A percentile compares a stretch with the other conserved stretches of the same genome.
Evolutionary conservation across 2,329 filamentous ascomycete species (phyloP).

Genomic region (Cladosporium phlei): DNA sequence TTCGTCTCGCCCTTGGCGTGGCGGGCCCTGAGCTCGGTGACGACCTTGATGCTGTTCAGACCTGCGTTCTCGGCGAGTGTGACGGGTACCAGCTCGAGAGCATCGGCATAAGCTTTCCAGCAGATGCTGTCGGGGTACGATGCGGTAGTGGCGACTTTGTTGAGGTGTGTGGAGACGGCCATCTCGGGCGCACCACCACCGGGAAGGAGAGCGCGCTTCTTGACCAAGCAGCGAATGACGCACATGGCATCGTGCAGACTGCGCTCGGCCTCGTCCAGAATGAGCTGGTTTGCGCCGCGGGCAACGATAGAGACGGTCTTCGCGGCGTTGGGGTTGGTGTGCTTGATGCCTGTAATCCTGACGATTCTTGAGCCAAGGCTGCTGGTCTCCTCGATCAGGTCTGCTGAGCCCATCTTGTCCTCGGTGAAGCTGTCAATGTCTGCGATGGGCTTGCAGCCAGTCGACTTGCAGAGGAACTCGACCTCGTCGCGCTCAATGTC

Average conservation of each 20-base stretch:
- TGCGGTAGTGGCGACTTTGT: constrained; percentile 74
- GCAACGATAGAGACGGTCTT: constrained; percentile 92
- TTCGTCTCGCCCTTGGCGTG: constrained; percentile 95
- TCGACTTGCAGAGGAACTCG: constrained; percentile 98
- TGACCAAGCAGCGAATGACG: constrained; percentile 93
- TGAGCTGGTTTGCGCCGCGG: constrained; percentile 87
- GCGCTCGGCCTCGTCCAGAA: constrained; percentile 94
- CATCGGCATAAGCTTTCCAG: constrained; percentile 98
- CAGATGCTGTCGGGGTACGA: constrained; percentile 93
- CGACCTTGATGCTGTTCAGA: constrained; percentile 96
- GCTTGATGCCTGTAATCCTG: constrained; percentile 88
- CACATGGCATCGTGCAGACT: constrained; percentile 96
- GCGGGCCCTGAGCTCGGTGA: constrained; percentile 88
- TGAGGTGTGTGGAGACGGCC: constrained; percentile 83
- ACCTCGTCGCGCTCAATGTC: constrained; percentile 98
- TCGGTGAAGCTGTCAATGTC: constrained; percentile 98
- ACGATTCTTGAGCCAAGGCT: constrained; percentile 85
- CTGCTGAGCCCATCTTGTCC: constrained; percentile 91
- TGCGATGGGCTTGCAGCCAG: constrained; percentile 96
- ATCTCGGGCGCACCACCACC: constrained; percentile 96
- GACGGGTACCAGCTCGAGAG: constrained; percentile 93
- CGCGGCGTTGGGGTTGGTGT: constrained; percentile 52
- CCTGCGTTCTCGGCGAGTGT: constrained; percentile 96
- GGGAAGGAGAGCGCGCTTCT: constrained; percentile 98
- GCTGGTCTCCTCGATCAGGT: constrained; percentile 88